Evolutionary conservation across 139 green algal genomes (phyloP), one percentile per base, ranked within the genome.

Genomic region (Mesotaenium endlicherianum): DNA sequence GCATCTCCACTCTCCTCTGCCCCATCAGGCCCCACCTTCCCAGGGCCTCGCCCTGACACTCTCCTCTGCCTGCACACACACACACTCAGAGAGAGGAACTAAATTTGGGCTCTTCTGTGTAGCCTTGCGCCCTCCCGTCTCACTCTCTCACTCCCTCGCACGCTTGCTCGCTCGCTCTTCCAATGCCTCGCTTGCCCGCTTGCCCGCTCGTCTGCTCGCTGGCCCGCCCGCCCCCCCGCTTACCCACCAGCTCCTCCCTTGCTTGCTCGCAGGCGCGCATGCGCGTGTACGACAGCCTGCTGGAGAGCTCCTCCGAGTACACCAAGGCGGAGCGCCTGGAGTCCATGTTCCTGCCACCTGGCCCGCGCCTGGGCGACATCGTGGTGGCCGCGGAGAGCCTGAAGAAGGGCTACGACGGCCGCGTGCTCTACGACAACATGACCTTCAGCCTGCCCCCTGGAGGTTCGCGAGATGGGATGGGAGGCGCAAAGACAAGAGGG

Each of bases 321-420:
- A 67, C 58, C 0, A 36, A 43, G 30, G 44, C 50, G 3, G 47
- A 76, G 26, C 85, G 90, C 75, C 47, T 96, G 3, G 93, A 97
- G 70, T 85, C 43, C 85, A 95, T 97, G 89, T 94, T 88, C 82
- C 94, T 97, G 45, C 92, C 88, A 39, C 81, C 88, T 42, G 91
- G 85, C 5, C 90, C 88, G 3, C 89, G 93, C 2, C 89, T 97
- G 36, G 93, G 93, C 2, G 81, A 90, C 74, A 41, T 87, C 45
- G 82, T 88, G 47, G 49, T 90, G 26, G 68, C 86, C 11, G 77
- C 71, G 3, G 36, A 88, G 43, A 45, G 26, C 36, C 3, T 88
- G 0, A 30, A n/a, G 0, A 90, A 88, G 77, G 87, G 53, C 11
- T 90, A 76, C 47, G 60, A 55, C 38, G 60, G 70, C 26, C 87